These are phyloP conservation scores for Aureoboletus auriporus DNA, from an alignment of 768 basidiomycete genomes.

Conservation along the genomic window DNA sequence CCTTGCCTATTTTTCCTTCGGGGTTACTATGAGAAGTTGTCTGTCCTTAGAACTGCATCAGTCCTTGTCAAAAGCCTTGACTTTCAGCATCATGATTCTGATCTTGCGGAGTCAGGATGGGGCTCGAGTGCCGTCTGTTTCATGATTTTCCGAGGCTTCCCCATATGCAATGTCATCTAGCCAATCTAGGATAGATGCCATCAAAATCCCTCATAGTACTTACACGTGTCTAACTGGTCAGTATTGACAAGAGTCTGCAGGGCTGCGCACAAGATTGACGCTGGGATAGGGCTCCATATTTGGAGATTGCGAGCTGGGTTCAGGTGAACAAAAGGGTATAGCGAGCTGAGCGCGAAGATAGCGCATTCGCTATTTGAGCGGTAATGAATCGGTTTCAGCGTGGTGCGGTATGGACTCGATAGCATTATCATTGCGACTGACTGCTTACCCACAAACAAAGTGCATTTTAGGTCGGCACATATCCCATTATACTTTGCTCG, in stretches of 20 bases:
- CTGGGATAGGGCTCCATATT: conserved; percentile 8
- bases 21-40: not conserved
- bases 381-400: not conserved
- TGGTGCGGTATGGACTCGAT: not conserved
- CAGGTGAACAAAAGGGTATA: conserved; percentile 2
- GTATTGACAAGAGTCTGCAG: not conserved
- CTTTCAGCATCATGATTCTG: conserved; percentile 1
- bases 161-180: conserved; percentile 1
- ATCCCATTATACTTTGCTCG: not conserved
- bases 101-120: not conserved
- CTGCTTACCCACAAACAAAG: not conserved
- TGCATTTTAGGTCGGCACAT: not conserved
- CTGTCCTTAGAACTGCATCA: not conserved
- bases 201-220: not conserved
- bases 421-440: not conserved
- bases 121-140: not conserved
- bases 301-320: not conserved
- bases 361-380: conserved; percentile 9
- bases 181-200: not conserved
- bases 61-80: not conserved
- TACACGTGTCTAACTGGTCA: conserved; percentile 1
- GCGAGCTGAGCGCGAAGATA: not conserved
- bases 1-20: not conserved
- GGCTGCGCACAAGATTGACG: conserved; percentile 13
- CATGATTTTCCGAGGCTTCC: conserved; percentile 5